A percentile compares a stretch with the other conserved stretches of the same genome.
These are phyloP conservation scores for Boletus pseudopeckii DNA, from an alignment of 768 basidiomycete genomes.

Conservation along the genomic window DNA sequence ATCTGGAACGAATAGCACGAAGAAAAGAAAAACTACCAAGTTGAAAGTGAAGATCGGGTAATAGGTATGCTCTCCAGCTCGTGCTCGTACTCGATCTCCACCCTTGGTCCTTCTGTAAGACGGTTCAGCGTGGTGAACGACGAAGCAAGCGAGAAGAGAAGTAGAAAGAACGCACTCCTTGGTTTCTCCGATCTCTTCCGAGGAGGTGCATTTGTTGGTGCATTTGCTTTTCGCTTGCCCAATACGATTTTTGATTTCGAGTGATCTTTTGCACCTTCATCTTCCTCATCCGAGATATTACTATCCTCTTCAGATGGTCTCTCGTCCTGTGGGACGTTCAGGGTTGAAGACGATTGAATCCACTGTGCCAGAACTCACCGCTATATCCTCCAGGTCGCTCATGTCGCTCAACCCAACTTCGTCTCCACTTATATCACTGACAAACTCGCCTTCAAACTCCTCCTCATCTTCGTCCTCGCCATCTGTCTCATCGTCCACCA, in stretches of 20 bases:
- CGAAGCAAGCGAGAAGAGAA: not conserved
- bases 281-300: conserved; percentile 41
- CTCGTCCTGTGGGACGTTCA: conserved; percentile 33
- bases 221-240: conserved; percentile 66
- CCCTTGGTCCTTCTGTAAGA: conserved; percentile 62
- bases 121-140: conserved; percentile 13
- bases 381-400: conserved; percentile 60
- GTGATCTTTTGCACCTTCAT: conserved; percentile 38
- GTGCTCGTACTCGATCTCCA: conserved; percentile 97
- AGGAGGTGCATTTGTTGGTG: conserved; percentile 38
- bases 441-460: conserved; percentile 53
- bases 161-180: conserved; percentile 45
- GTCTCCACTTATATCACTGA: conserved; percentile 54
- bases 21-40: conserved; percentile 43
- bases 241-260: conserved; percentile 44
- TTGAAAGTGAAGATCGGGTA: conserved; percentile 47
- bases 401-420: conserved; percentile 43
- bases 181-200: conserved; percentile 60
- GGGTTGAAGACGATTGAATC: not conserved
- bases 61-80: conserved; percentile 73
- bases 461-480: conserved; percentile 46
- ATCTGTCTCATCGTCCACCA: conserved; percentile 55
- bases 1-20: not conserved
- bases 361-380: conserved; percentile 40
- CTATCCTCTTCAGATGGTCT: conserved; percentile 40